Evolutionary conservation across 192 early-diverging fungal species (phyloP), one percentile per base, ranked within the genome.

Genomic region (Thamnidium elegans): DNA sequence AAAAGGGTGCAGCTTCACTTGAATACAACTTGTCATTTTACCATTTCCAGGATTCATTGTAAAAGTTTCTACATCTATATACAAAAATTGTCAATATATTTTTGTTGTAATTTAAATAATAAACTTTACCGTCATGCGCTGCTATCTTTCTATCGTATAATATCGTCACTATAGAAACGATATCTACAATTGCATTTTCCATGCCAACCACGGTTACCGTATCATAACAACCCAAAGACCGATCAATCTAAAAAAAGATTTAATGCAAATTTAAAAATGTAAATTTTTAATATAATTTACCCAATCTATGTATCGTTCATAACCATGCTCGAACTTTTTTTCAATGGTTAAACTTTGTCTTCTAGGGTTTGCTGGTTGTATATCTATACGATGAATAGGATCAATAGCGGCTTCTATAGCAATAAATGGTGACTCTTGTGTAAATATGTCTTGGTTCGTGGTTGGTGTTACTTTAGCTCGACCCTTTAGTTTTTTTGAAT

Each of bases 251-350:
- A 43, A 17, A 42, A 43, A n/a, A 55, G 11, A 42, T 17, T 36
- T 19, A 9, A 7, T 30, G 6, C 9, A 34, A 13, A 7, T 30
- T 46, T 23, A 6, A 11, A 3, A 17, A 15, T 13, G 10, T 34
- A 8, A 6, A 30, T 23, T 17, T 20, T 1, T 42, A 61, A 20
- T 39, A 10, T n/a, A 55, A 2, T 42, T 44, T 64, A 64, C 63
- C 63, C 63, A 64, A 20, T 53, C 50, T 42, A 64, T 54, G 44
- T 64, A 64, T 52, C 63, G 17, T 43, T 64, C 63, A 55, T 64
- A 64, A n/a, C 63, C 63, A 43, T 64, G 63, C 19, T 64, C 63
- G 13, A 50, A 50, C 26, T 51, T 48, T 3, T 46, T 63, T n/a
- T 50, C 26, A 31, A 15, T 20, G 0, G 7, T 17, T 34, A 56